Conservation (phyloP, 1,284 basidiomycete genomes). For the Marasmius sp. region DNA sequence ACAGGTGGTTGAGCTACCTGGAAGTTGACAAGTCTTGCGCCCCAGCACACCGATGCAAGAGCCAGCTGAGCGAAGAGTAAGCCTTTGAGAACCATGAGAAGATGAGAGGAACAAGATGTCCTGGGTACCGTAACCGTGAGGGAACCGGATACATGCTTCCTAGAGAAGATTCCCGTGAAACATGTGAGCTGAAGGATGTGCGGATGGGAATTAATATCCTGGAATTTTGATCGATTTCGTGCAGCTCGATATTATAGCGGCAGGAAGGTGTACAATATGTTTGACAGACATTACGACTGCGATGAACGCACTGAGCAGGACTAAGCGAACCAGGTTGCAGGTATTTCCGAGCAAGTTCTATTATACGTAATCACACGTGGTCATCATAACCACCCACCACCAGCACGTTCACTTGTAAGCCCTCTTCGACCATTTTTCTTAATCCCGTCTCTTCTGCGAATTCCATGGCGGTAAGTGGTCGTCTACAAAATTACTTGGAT, state of each 20-base stretch:
- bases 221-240: neutral
- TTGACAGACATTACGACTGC: neutral
- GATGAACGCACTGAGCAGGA: neutral
- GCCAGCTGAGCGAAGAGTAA: conserved; percentile 11
- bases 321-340: neutral
- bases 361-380: neutral
- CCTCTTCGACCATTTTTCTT: neutral
- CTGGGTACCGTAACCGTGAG: neutral
- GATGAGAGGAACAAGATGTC: neutral
- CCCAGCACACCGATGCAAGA: conserved; percentile 10
- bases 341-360: neutral
- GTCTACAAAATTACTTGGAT: conserved; percentile 5
- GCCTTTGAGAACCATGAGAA: conserved; percentile 6
- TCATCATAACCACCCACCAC: neutral
- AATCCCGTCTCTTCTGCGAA: neutral
- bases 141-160: neutral
- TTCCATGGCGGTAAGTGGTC: conserved; percentile 22
- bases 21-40: conserved; percentile 55
- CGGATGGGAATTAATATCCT: neutral
- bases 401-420: neutral
- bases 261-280: neutral
- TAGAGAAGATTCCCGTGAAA: neutral
- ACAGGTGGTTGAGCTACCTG: conserved; percentile 72
- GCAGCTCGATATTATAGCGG: neutral
- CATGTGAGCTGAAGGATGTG: neutral